Base-by-base conservation (phyloP, 768 basidiomycete genomes). In the Daedaleopsis sinensis region DNA sequence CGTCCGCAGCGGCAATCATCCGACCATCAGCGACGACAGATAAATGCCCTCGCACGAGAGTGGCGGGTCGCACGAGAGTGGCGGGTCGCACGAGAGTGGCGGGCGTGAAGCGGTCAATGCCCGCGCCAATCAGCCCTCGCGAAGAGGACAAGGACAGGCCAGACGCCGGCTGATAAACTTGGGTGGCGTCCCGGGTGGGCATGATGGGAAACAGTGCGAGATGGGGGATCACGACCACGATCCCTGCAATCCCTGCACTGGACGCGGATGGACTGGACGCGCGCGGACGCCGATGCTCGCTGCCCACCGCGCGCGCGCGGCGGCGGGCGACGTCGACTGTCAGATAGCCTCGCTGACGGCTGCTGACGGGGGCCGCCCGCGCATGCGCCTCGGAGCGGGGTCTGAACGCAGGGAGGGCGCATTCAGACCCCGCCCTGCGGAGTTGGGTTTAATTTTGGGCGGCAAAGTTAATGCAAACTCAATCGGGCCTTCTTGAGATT, bases 401-500 rank as follows among this genome's bases (percentile, higher is more conserved):
- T 51, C 37, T 47, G 62, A 49, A 49, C 6, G 27, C 27, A 10
- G 2, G 32, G 47, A 5, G 51, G 35, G 15, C 13, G 53, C 53
- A 47, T 64, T 64, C 54, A 64, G 56, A 60, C 62, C 65, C 67
- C 70, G 70, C 69, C 68, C 64, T 59, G 57, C 61, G 63, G 66
- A 62, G 60, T 65, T 62, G 54, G 58, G 56, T 58, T 55, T 55
- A 62, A 54, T 55, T 64, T 64, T 52, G 59, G 52, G 79, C 78
- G 79, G 77, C 66, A 76, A 82, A 81, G 80, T 80, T 79, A 83
- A 83, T 80, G 77, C 77, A 80, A 85, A 86, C 81, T 81, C 80
- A 80, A 83, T 83, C 71, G 69, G 57, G 60, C 47, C 65, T 70
- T 65, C 67, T 57, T 49, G 32, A 70, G 69, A 70, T 72, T 72